phyloP scores from a whole-genome alignment of 768 basidiomycete species.

The Brasilioporus rufonigricans region DNA sequence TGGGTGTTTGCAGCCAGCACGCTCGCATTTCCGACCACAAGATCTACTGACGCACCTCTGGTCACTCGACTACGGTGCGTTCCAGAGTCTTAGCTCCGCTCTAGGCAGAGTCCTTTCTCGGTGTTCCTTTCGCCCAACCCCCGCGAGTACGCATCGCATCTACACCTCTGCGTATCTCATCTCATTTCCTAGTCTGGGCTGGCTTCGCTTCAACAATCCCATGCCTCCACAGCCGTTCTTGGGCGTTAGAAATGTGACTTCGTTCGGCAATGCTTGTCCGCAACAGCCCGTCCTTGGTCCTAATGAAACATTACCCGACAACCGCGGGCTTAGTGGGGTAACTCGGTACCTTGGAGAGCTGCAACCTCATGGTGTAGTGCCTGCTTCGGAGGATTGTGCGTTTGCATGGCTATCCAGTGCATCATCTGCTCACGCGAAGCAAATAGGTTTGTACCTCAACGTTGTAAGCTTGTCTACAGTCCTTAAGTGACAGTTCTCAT shows the following conservation, averaged over 20 bases:
- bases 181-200: no score
- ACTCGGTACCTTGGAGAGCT: slow-evolving; percentile 2
- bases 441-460: slow-evolving; percentile 26
- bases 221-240: not conserved
- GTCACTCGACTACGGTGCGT: no score
- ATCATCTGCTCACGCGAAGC: not conserved
- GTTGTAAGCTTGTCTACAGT: not conserved
- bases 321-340: not conserved
- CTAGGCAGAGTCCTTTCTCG: no score
- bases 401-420: not conserved
- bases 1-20: no score
- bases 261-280: not conserved
- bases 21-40: no score
- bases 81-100: no score
- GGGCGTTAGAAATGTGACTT: not conserved
- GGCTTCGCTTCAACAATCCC: not conserved
- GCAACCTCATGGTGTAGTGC: not conserved
- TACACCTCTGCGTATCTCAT: no score
- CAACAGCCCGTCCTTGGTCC: no score
- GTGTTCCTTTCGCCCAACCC: no score
- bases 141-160: no score
- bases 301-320: not conserved
- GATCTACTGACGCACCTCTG: no score
- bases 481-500: not conserved
- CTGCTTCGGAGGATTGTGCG: slow-evolving; percentile 21